Evolutionary conservation across 2,329 filamentous ascomycete species (phyloP), one percentile per base, ranked within the genome.

Genomic region (Hirsutella rhossiliensis): DNA sequence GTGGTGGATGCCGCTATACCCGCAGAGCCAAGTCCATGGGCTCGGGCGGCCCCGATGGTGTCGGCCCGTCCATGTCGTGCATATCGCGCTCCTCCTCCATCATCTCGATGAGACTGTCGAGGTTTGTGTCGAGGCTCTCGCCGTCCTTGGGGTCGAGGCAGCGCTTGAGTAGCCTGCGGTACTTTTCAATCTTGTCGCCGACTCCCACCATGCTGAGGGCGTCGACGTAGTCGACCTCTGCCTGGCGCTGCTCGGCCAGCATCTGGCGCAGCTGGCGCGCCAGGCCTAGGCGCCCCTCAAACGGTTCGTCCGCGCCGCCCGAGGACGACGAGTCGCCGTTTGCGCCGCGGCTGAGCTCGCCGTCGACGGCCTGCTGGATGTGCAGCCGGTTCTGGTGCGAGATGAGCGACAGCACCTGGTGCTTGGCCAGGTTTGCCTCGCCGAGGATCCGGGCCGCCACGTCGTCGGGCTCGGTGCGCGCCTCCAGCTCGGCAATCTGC

Each of bases 131-230:
- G 31, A 87, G 72, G 50, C 77, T 80, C 51, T 84, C 80, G 45
- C 71, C 71, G 41, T 84, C 81, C 51, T 76, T 72, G 15, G 80
- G 72, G 23, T 81, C 80, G 27, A 88, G 66, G 47, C 84, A 86
- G 47, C 75, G 75, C 47, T 76, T 76, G 29, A 87, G 75, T 28
- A 88, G 69, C 44, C 74, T 74, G 48, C 82, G 73, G 60, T 89
- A 90, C 58, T 81, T 78, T 52, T 81, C 80, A 50, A 84, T 84
- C 57, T 80, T 80, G 59, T 86, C 82, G 31, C 81, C 79, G 32
- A 82, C 78, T 37, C 84, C 84, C 11, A 84, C 80, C 49, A 80
- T 73, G 38, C 76, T 76, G 39, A 86, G 67, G 12, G 81, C 81
- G 42, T 78, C 72, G 36, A 85, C 77, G 49, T 87, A 86, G 47